Evolutionary conservation across 1,284 basidiomycete species (phyloP).

Genomic region (Afroboletus lepidellus): DNA sequence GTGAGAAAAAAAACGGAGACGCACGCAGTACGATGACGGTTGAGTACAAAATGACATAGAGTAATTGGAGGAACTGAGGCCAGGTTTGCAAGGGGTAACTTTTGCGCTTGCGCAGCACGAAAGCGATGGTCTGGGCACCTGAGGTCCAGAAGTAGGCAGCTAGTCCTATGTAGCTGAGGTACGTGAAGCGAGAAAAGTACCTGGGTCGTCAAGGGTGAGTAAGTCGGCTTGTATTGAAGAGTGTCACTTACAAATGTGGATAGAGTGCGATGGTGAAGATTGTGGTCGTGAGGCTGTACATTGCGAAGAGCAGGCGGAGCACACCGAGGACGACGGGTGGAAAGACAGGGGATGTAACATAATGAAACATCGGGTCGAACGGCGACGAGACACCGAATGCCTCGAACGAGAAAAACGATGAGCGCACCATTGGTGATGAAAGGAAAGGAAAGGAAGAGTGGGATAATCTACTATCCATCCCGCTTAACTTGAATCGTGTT

Average conservation of each 20-base stretch:
- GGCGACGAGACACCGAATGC: conserved; percentile 30
- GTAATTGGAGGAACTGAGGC: conserved; percentile 53
- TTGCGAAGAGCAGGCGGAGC: conserved; percentile 48
- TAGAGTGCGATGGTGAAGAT: conserved; percentile 46
- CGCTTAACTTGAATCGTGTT: too few species aligned
- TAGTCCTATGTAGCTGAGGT: conserved; percentile 61
- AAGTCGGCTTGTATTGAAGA: background rate
- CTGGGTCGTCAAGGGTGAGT: conserved; percentile 33
- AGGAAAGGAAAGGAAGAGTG: background rate
- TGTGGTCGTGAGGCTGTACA: conserved; percentile 51
- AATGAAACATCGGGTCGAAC: conserved; percentile 54
- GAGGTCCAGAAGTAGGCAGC: conserved; percentile 62
- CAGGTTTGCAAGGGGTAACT: conserved; percentile 59
- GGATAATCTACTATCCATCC: too few species aligned
- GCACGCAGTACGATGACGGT: conserved; percentile 60
- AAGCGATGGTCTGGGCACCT: conserved; percentile 52
- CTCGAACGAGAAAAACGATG: conserved; percentile 16
- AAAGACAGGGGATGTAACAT: conserved; percentile 61
- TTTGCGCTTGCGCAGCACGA: conserved; percentile 34
- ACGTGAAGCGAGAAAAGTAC: conserved; percentile 63
- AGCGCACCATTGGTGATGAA: conserved; percentile 13
- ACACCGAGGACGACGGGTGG: conserved; percentile 45
- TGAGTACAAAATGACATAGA: conserved; percentile 54
- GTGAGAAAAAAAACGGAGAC: conserved; percentile 27
- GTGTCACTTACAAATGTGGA: conserved; percentile 28